A percentile compares a stretch with the other conserved stretches of the same genome.
Evolutionary conservation across 352 stramenopile species (phyloP).

Genomic region (Phytophthora rubi): DNA sequence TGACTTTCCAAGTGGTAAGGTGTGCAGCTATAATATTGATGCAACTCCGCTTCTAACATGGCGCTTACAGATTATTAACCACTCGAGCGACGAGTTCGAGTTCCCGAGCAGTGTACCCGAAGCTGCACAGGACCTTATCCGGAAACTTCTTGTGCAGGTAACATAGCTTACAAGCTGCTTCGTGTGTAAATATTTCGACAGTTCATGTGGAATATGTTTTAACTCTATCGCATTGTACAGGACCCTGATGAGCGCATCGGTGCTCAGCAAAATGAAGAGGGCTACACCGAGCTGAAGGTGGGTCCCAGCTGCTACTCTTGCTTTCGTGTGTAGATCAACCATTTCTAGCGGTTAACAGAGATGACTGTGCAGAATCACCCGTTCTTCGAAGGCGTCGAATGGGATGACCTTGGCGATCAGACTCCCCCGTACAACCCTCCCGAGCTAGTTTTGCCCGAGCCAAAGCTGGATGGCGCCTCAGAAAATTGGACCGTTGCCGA

Average conservation of each 20-base stretch:
- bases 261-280: slow-evolving; percentile 68
- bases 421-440: slow-evolving; percentile 67
- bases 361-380: slow-evolving; percentile 54
- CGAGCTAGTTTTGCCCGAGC: slow-evolving; percentile 61
- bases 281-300: slow-evolving; percentile 77
- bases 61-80: slow-evolving; percentile 72
- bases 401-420: slow-evolving; percentile 62
- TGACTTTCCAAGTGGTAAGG: slow-evolving; percentile 89
- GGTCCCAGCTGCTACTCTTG: neutral
- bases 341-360: slow-evolving; percentile 3
- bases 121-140: slow-evolving; percentile 72
- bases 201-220: neutral
- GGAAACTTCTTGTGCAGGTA: slow-evolving; percentile 77
- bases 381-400: slow-evolving; percentile 85
- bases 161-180: neutral
- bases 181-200: neutral
- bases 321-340: neutral
- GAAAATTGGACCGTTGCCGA: slow-evolving; percentile 85
- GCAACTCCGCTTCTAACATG: neutral
- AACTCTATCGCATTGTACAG: slow-evolving; percentile 13
- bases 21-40: neutral
- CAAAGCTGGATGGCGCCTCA: slow-evolving; percentile 70
- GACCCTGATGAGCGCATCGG: slow-evolving; percentile 72
- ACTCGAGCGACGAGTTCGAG: slow-evolving; percentile 78
- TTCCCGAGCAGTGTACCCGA: slow-evolving; percentile 76